These are phyloP conservation scores for Lenwebbia sp. DNA, from an alignment of 345 rosid species.

Conservation along the genomic window DNA sequence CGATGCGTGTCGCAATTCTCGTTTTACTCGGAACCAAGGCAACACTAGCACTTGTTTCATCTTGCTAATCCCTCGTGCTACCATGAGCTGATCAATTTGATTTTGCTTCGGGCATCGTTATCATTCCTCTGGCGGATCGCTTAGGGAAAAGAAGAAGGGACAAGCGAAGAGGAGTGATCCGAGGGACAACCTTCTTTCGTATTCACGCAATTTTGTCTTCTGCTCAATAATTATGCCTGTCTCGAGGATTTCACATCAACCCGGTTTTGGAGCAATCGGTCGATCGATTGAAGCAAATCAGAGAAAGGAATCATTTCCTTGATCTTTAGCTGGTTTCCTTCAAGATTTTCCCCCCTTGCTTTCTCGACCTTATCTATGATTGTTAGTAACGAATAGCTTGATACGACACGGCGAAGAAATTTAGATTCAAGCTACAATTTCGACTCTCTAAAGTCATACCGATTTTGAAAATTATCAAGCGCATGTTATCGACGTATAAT, in stretches of 20 bases:
- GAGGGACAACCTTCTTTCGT: not conserved
- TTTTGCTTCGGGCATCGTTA: not conserved
- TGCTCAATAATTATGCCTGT: not conserved
- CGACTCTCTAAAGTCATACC: fast-evolving
- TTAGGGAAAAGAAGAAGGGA: not conserved
- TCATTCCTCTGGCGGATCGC: not conserved
- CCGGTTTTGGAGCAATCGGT: not conserved
- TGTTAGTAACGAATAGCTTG: too few species aligned
- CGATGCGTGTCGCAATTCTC: not conserved
- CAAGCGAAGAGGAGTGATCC: not conserved
- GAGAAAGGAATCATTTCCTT: not conserved
- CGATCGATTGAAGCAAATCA: not conserved
- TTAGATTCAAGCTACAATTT: not conserved
- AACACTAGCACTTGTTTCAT: not conserved
- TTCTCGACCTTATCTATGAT: too few species aligned
- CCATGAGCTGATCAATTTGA: not conserved
- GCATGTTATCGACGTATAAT: fast-evolving
- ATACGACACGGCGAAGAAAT: not conserved
- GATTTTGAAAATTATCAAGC: not conserved
- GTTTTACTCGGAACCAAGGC: not conserved
- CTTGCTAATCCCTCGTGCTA: not conserved
- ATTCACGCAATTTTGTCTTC: not conserved
- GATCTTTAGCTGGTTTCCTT: not conserved
- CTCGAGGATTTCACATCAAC: not conserved
- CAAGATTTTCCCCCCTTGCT: fast-evolving